Evolutionary conservation across 257 asterid species (phyloP).

Genomic region (Primulina tabacum): DNA sequence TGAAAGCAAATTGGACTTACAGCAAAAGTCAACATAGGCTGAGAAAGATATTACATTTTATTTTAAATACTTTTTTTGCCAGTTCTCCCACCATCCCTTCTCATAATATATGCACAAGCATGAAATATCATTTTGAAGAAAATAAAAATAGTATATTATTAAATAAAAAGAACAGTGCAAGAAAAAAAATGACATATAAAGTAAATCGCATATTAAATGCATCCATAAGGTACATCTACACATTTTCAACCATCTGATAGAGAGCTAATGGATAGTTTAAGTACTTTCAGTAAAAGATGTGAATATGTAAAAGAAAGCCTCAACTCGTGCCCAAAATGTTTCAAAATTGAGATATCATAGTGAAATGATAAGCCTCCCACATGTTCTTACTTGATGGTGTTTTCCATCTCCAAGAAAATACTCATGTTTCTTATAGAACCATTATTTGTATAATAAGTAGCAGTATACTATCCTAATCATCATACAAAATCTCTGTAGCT

Average conservation of each 20-base stretch:
- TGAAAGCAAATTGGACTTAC: background rate
- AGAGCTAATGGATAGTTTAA: no score
- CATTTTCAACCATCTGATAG: no score
- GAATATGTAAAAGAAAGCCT: slow-evolving; percentile 6
- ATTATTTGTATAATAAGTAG: background rate
- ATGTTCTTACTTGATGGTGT: slow-evolving; percentile 8
- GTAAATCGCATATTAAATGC: slow-evolving; percentile 1
- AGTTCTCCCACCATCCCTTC: no score
- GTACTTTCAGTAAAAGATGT: background rate
- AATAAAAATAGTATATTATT: background rate
- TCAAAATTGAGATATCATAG: slow-evolving; percentile 2
- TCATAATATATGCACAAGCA: background rate
- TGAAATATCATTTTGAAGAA: background rate
- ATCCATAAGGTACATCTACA: background rate
- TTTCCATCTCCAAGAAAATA: slow-evolving; percentile 3
- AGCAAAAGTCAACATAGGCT: background rate
- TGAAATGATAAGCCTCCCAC: background rate
- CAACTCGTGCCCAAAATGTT: background rate
- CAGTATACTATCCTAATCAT: background rate
- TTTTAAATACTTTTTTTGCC: background rate
- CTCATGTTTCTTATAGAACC: background rate
- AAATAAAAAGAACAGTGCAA: no score
- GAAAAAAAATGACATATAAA: background rate
- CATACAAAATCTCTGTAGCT: background rate
- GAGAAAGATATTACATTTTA: background rate